Conservation (phyloP, 2,329 filamentous ascomycete genomes). For the Ophiostoma sp. region DNA sequence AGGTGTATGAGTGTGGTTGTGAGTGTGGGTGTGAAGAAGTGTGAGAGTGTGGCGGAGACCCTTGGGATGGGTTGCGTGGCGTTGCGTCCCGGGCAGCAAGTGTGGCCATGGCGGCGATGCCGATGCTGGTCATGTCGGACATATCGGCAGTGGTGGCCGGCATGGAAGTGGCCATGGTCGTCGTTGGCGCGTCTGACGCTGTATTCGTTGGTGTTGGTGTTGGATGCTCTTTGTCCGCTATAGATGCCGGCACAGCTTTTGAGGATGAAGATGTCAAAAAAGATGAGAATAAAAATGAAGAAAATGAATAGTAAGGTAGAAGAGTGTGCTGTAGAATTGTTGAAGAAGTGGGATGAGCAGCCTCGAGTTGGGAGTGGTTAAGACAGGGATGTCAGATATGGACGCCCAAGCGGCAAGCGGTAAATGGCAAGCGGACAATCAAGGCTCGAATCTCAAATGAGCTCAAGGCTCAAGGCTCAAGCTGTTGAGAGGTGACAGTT, state of each 20-base stretch:
- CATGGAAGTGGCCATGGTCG: slow-evolving; percentile 1
- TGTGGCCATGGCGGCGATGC: slow-evolving; percentile 12
- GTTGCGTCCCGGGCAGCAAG: slow-evolving; percentile 15
- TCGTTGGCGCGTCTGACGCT: neutral
- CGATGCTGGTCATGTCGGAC: slow-evolving; percentile 1
- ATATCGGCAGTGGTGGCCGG: neutral
- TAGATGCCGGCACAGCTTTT: neutral
- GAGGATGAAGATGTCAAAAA: neutral
- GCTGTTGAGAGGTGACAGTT: neutral
- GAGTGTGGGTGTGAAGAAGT: neutral
- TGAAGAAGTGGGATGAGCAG: neutral
- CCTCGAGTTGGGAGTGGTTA: neutral
- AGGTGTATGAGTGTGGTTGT: neutral
- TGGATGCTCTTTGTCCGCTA: neutral
- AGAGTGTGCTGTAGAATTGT: neutral
- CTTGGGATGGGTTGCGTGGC: neutral
- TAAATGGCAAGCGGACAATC: neutral
- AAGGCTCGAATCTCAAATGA: too few relatives aligned
- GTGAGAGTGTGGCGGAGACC: neutral
- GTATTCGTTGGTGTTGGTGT: neutral
- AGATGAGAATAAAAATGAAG: too few relatives aligned
- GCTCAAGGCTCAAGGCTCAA: neutral
- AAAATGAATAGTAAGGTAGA: too few relatives aligned
- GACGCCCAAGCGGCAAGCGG: neutral
- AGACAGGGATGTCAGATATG: neutral